phyloP scores from a whole-genome alignment of 1,284 basidiomycete genomes.

The Melampsora americana region DNA sequence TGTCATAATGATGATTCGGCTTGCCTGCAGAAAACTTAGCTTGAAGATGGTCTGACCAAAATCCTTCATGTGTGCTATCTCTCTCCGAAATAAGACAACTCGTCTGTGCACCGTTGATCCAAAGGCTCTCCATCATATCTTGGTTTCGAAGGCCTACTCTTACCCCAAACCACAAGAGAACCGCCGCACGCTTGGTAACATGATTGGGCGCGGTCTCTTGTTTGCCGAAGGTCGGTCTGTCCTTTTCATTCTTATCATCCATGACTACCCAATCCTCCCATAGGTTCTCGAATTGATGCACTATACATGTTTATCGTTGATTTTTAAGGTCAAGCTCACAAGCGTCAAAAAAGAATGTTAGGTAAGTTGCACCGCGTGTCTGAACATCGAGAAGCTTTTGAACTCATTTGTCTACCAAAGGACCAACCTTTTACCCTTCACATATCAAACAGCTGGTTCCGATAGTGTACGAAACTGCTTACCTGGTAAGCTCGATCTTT shows the following conservation, averaged over 20 bases:
- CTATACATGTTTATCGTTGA: no score
- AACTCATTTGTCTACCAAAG: no score
- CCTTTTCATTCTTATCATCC: conserved; percentile 5
- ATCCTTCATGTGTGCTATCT: neutral
- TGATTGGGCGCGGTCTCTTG: conserved; percentile 49
- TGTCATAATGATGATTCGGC: neutral
- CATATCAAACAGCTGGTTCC: neutral
- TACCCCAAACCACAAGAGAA: conserved; percentile 69
- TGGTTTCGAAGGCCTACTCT: conserved; percentile 62
- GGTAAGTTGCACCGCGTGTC: no score
- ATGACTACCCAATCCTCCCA: no score
- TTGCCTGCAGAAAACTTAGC: conserved; percentile 5
- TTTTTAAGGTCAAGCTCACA: conserved; percentile 58
- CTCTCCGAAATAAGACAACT: conserved; percentile 24
- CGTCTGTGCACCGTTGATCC: conserved; percentile 66
- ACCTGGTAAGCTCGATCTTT: neutral
- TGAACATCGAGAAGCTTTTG: no score
- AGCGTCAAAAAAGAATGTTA: conserved; percentile 58
- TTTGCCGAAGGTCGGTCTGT: conserved; percentile 49
- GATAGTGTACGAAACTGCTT: neutral
- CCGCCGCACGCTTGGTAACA: conserved; percentile 59
- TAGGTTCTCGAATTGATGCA: no score
- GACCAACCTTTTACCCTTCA: conserved; percentile 55
- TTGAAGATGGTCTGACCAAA: neutral
- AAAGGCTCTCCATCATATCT: conserved; percentile 62